A percentile compares a stretch with the other conserved stretches of the same genome.
Evolutionary conservation across 768 basidiomycete genomes (phyloP).

Genomic region (Hygrophorus pudorinus): DNA sequence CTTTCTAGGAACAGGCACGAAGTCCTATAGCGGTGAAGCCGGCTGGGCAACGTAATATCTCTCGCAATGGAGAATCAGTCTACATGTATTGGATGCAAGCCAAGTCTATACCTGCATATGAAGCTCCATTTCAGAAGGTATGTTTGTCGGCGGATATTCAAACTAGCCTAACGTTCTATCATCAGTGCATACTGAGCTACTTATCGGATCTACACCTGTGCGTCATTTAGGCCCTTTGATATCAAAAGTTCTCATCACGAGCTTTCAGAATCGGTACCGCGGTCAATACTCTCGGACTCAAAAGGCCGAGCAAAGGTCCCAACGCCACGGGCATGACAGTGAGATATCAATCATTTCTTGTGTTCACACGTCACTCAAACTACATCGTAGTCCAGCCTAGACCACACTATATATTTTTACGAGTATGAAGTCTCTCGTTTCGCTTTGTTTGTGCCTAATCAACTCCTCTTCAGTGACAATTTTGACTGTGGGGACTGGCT

Average conservation of each 20-base stretch:
- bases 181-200: slow-evolving; percentile 69
- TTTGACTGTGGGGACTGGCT: slow-evolving; percentile 78
- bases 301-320: slow-evolving; percentile 37
- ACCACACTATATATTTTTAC: slow-evolving; percentile 77
- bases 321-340: slow-evolving; percentile 52
- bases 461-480: slow-evolving; percentile 36
- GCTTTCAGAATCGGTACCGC: slow-evolving; percentile 45
- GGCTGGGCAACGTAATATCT: slow-evolving; percentile 32
- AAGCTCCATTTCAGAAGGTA: slow-evolving; percentile 71
- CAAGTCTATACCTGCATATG: slow-evolving; percentile 54
- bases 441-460: background rate
- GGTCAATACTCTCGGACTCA: slow-evolving; percentile 43
- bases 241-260: slow-evolving; percentile 5
- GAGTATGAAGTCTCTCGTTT: slow-evolving; percentile 31
- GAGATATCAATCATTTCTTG: slow-evolving; percentile 16
- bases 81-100: slow-evolving; percentile 80
- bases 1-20: slow-evolving; percentile 45
- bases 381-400: slow-evolving; percentile 49
- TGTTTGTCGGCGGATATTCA: slow-evolving; percentile 3
- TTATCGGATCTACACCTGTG: slow-evolving; percentile 75
- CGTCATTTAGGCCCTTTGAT: slow-evolving; percentile 14
- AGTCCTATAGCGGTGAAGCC: slow-evolving; percentile 63
- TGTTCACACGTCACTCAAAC: background rate
- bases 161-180: background rate
- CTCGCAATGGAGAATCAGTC: slow-evolving; percentile 33